Percentiles rank a stretch among this genome's conserved stretches.
These are phyloP conservation scores for Persicaria tinctoria DNA, from an alignment of 148 eudicot species.

Conservation along the genomic window DNA sequence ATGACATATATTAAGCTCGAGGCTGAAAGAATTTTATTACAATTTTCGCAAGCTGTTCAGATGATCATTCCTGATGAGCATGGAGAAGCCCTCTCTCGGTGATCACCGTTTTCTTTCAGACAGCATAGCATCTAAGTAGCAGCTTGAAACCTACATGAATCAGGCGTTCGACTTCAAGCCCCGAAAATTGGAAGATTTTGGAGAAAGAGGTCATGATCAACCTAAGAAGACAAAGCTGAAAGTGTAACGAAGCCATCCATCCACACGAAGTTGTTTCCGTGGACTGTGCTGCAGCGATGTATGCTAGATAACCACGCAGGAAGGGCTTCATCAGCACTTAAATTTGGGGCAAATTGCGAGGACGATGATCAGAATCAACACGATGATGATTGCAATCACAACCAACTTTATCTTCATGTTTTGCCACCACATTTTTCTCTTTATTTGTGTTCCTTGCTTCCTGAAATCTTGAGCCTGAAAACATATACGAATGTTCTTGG, in stretches of 20 bases:
- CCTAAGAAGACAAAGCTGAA: slow-evolving; percentile 1
- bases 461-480: slow-evolving; percentile 26
- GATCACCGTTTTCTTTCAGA: slow-evolving; percentile 1
- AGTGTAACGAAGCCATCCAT: slow-evolving; percentile 5
- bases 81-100: neutral
- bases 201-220: neutral
- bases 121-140: neutral
- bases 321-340: slow-evolving; percentile 4
- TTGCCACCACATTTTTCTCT: slow-evolving; percentile 24
- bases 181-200: neutral
- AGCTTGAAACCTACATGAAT: neutral
- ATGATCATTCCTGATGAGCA: neutral
- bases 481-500: neutral
- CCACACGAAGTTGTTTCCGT: neutral
- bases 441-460: slow-evolving; percentile 25
- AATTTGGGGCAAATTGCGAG: slow-evolving; percentile 13
- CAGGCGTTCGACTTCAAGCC: neutral
- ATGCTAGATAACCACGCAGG: neutral
- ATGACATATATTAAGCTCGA: neutral
- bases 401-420: slow-evolving; percentile 25
- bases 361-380: slow-evolving; percentile 15
- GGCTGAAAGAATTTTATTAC: neutral
- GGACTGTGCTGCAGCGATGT: neutral
- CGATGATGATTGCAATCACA: slow-evolving; percentile 11
- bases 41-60: neutral